A percentile compares a stretch with the other conserved stretches of the same genome.
Evolutionary conservation across 2,329 filamentous ascomycete species (phyloP).

Genomic region (Scortechinia acanthostroma): DNA sequence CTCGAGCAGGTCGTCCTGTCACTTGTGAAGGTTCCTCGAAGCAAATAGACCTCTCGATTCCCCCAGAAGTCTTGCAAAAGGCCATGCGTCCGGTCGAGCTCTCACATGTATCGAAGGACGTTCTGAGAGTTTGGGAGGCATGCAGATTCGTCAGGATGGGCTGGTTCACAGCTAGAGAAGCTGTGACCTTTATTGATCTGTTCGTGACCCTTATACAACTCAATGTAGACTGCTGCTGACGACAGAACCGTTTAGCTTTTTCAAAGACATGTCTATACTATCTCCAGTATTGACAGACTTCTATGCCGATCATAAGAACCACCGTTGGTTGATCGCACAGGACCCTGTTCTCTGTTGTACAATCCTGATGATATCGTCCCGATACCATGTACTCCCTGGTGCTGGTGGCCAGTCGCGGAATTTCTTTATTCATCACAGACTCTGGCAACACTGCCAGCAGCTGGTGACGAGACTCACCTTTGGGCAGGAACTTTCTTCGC

Average conservation of each 20-base stretch:
- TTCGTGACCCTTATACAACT: slow-evolving; percentile 13
- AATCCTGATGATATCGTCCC: slow-evolving; percentile 44
- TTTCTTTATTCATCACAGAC: slow-evolving; percentile 41
- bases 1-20: neutral
- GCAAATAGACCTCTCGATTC: too few species aligned
- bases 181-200: slow-evolving; percentile 40
- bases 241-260: slow-evolving; percentile 23
- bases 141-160: slow-evolving; percentile 46
- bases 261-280: slow-evolving; percentile 37
- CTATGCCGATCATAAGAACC: slow-evolving; percentile 36
- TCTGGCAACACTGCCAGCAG: slow-evolving; percentile 45
- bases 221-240: neutral
- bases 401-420: slow-evolving; percentile 34
- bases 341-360: slow-evolving; percentile 43
- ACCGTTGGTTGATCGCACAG: slow-evolving; percentile 34
- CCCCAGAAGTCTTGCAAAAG: neutral
- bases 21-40: too few species aligned
- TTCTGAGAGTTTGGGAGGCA: slow-evolving; percentile 33
- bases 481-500: slow-evolving; percentile 41
- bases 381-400: slow-evolving; percentile 33
- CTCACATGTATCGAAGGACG: slow-evolving; percentile 13
- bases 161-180: slow-evolving; percentile 44
- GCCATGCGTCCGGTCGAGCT: neutral
- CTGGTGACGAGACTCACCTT: slow-evolving; percentile 42
- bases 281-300: slow-evolving; percentile 40